A percentile compares a stretch with the other conserved stretches of the same genome.
Evolutionary conservation across 2,329 filamentous ascomycete species (phyloP).

Genomic region (Cercospora berteroae): DNA sequence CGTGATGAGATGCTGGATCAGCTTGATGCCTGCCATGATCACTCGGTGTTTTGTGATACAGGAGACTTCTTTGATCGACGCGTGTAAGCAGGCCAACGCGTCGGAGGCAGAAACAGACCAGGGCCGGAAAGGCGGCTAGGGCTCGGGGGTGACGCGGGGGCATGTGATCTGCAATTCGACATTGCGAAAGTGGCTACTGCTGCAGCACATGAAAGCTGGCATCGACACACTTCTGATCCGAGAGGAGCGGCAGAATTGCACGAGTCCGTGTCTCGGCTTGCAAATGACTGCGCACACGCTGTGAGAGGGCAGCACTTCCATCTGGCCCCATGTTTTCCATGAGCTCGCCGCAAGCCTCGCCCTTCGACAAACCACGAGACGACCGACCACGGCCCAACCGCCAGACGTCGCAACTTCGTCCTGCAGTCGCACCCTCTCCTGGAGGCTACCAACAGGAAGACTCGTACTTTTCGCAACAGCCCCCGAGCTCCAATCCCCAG

Average conservation of each 20-base stretch:
- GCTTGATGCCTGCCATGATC: neutral
- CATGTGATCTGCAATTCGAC: constrained; percentile 4
- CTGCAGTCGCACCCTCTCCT: constrained; percentile 46
- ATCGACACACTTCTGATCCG: neutral
- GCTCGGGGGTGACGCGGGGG: constrained; percentile 2
- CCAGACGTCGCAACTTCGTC: constrained; percentile 37
- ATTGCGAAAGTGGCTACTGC: neutral
- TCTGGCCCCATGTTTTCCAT: constrained; percentile 9
- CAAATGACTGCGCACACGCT: neutral
- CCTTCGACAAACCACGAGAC: constrained; percentile 29
- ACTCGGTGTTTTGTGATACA: neutral
- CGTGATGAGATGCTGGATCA: neutral
- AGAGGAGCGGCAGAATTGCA: neutral
- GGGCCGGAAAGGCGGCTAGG: neutral
- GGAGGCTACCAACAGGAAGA: constrained; percentile 46
- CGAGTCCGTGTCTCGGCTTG: neutral
- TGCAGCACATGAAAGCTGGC: constrained; percentile 12
- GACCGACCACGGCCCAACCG: constrained; percentile 27
- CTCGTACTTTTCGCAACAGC: constrained; percentile 45
- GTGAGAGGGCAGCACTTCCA: constrained; percentile 3
- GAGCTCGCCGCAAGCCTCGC: constrained; percentile 26
- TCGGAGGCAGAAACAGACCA: neutral
- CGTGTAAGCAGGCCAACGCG: neutral
- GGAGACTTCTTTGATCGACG: neutral
- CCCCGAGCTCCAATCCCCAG: constrained; percentile 23